Base-by-base conservation (phyloP, 768 basidiomycete species). In the Rhodotorula paludigena region DNA sequence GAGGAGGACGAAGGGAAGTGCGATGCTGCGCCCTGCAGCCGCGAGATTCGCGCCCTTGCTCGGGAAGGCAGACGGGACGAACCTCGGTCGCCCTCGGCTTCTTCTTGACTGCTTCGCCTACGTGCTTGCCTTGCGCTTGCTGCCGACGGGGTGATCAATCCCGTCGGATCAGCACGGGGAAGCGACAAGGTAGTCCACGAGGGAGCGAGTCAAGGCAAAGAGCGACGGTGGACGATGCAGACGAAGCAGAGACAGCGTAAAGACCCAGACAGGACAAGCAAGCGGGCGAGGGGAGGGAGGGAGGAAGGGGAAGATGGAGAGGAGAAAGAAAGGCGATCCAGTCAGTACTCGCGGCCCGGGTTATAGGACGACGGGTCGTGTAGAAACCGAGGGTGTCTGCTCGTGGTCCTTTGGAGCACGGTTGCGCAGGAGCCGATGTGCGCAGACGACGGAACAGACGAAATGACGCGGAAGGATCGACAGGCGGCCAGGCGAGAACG, bases 11-110 rank as follows among this genome's bases (percentile, higher is more conserved):
- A n/a, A n/a, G 25, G 44, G 47, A 28, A 48, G 8, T 12, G 41
- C 21, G 41, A 20, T 42, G 47, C n/a, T n/a, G 47, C 47, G n/a
- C 47, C 28, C 47, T 25, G n/a, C 11, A 32, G 53, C 44, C 15
- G 57, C 32, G 45, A 56, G 39, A 53, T 57, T 20, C 33, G 49
- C 14, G 52, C 36, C 60, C 57, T n/a, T 49, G 45, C 33, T 23
- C 39, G 23, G 54, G 14, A 52, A 38, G 42, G 48, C 30, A 16
- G 41, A n/a, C 48, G 68, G 49, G 60, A 77, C 73, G 63, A 63
- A 74, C 75, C 73, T 76, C 75, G 63, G 75, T 76, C 39, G 72
- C 75, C 48, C 75, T 65, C 44, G 74, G 74, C 69, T 76, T 75
- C 66, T 76, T 76, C 73, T 75, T 76, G 62, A 74, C 66, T 56